A percentile compares a stretch with the other conserved stretches of the same genome.
Conservation (phyloP, 2,329 filamentous ascomycete species). For the Monosporascus ibericus region DNA sequence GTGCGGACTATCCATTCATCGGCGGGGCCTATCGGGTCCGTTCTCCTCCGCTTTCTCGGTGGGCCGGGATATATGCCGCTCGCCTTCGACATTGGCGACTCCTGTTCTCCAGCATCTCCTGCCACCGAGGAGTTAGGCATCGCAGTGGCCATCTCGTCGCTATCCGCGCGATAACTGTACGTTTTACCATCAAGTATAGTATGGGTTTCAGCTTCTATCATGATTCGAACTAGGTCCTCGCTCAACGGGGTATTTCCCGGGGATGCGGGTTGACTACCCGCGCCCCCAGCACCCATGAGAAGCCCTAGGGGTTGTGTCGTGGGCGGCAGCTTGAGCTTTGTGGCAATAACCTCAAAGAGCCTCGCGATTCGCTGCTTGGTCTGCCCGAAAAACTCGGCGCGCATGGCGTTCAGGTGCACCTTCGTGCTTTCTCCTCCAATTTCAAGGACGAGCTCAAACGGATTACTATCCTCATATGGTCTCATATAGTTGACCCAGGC, state of each 20-base stretch:
- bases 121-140: slow-evolving; percentile 27
- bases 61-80: slow-evolving; percentile 23
- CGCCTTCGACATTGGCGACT: slow-evolving; percentile 26
- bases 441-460: slow-evolving; percentile 73
- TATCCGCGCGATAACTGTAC: slow-evolving; percentile 27
- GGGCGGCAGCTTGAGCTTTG: slow-evolving; percentile 66
- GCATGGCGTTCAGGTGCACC: slow-evolving; percentile 32
- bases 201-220: slow-evolving; percentile 53
- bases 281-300: slow-evolving; percentile 60
- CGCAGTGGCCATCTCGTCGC: slow-evolving; percentile 18
- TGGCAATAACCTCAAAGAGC: slow-evolving; percentile 74
- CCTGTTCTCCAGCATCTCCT: slow-evolving; percentile 24
- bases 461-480: slow-evolving; percentile 73
- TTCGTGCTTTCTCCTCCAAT: slow-evolving; percentile 61
- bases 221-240: slow-evolving; percentile 62
- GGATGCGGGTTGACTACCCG: slow-evolving; percentile 53
- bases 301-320: slow-evolving; percentile 57
- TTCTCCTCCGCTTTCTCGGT: slow-evolving; percentile 40
- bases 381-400: slow-evolving; percentile 69
- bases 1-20: slow-evolving; percentile 58
- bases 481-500: slow-evolving; percentile 72
- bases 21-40: slow-evolving; percentile 27
- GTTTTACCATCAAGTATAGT: slow-evolving; percentile 53
- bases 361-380: slow-evolving; percentile 64
- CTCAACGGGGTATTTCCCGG: slow-evolving; percentile 65